Evolutionary conservation across 148 eudicot genomes (phyloP), one percentile per base, ranked within the genome.

Genomic region (Rhododendron williamsianum): DNA sequence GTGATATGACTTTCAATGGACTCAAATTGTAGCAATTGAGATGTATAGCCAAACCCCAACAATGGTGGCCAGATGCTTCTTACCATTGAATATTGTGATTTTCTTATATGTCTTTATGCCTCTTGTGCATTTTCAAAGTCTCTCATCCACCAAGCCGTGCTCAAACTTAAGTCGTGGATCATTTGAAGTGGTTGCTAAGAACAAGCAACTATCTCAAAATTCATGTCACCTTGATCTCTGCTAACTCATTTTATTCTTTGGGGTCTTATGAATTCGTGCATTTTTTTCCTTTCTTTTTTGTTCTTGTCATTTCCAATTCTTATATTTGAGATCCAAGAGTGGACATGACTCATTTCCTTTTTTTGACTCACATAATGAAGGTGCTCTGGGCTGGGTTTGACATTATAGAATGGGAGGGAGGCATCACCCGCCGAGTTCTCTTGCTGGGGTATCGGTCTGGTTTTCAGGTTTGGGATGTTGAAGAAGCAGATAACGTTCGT

Each of bases 321-420:
- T 41, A 5, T 27, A 74, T 81, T 10, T 82, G 63, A 81, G 63
- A 45, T 60, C 58, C 33, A 25, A 38, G 51, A 82, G 74, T 19
- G 60, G 76, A 6, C 46, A 80, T 71, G 36, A 73, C 81, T 82
- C 5, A 71, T 82, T 67, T 38, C 43, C 35, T 52, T 63, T 56
- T 46, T 13, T 4, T 65, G 33, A 74, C 81, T 16, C 58, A 69
- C 84, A 10, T 35, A 84, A 86, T 89, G 77, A 76, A 96, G 99
- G 99, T 96, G 58, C 89, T 87, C 63, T 96, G 98, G 96, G 98
- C 98, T 86, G 97, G 95, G 33, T 94, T 93, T 88, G 98, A 96
- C 92, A 90, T 91, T 88, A 76, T 96, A 84, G 99, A 93, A 85
- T 83, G 74, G 84, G 93, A 89, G 85, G 90, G 92, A 38, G 89